A percentile compares a stretch with the other conserved stretches of the same genome.
phyloP scores from a whole-genome alignment of 1,284 basidiomycete genomes.

The Ganoderma resinaceum region DNA sequence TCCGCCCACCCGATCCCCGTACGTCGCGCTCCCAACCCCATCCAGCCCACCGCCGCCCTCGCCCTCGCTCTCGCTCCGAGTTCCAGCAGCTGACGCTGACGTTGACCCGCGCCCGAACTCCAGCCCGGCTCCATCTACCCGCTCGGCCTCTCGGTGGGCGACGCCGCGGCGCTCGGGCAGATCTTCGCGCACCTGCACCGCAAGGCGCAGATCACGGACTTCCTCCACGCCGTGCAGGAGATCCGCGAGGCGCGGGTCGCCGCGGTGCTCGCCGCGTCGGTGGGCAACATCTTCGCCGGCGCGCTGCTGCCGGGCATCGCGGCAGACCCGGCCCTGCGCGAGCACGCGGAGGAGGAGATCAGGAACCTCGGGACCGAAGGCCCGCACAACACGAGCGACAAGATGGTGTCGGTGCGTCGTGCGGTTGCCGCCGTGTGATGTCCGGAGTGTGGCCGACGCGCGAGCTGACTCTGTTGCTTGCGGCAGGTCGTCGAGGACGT shows the following conservation, averaged over 20 bases:
- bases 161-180: constrained; percentile 61
- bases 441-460: too few relatives aligned
- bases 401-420: constrained; percentile 23
- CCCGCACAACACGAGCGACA: constrained; percentile 22
- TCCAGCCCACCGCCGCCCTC: neutral
- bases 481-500: constrained; percentile 35
- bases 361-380: constrained; percentile 15
- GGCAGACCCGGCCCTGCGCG: constrained; percentile 17
- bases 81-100: too few relatives aligned
- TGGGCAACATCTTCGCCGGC: constrained; percentile 33
- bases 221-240: constrained; percentile 61
- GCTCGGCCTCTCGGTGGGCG: constrained; percentile 59
- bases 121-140: constrained; percentile 62
- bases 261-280: constrained; percentile 26
- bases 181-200: constrained; percentile 60
- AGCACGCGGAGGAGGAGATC: constrained; percentile 23
- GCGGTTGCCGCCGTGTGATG: too few relatives aligned
- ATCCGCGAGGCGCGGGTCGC: constrained; percentile 41
- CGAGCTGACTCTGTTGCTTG: too few relatives aligned
- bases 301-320: constrained; percentile 31
- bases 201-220: constrained; percentile 56
- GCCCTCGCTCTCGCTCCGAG: too few relatives aligned
- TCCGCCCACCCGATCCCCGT: constrained; percentile 61
- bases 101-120: neutral
- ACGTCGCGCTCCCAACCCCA: constrained; percentile 29